Evolutionary conservation across 768 basidiomycete species (phyloP).

Genomic region (Boletus reticulatus): DNA sequence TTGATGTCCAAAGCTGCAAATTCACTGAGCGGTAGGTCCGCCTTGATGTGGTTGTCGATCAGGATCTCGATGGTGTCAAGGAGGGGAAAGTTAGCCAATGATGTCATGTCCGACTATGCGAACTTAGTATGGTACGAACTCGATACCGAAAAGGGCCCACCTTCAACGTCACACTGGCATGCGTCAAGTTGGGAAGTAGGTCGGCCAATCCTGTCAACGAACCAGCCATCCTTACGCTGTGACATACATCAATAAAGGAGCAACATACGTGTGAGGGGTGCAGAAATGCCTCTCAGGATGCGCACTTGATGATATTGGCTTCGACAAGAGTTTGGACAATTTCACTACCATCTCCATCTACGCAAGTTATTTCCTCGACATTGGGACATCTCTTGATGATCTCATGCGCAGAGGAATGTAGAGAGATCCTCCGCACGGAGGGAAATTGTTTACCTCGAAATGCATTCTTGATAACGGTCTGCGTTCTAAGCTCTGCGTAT

Average conservation of each 20-base stretch:
- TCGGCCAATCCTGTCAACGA: constrained; percentile 5
- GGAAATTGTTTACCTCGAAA: constrained; percentile 10
- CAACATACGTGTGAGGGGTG: neutral
- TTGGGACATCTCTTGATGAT: constrained; percentile 11
- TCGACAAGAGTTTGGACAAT: constrained; percentile 6
- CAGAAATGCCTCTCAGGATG: constrained; percentile 3
- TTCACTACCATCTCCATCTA: constrained; percentile 2
- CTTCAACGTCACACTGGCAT: neutral
- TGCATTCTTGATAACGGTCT: constrained; percentile 1
- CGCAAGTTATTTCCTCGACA: constrained; percentile 8
- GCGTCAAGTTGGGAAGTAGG: constrained; percentile 4
- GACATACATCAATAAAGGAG: neutral
- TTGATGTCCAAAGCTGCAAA: neutral
- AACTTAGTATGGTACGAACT: neutral
- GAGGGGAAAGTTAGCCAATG: neutral
- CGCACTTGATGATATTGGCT: neutral
- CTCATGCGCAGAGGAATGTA: constrained; percentile 2
- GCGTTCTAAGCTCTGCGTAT: neutral
- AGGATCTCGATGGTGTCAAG: constrained; percentile 3
- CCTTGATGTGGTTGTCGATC: no score
- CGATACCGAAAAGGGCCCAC: neutral
- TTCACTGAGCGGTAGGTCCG: neutral
- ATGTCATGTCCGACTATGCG: neutral
- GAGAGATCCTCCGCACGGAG: constrained; percentile 1
- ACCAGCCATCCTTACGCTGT: neutral